Evolutionary conservation across 345 rosid genomes (phyloP).

Genomic region (Eucalyptus tenuipes): DNA sequence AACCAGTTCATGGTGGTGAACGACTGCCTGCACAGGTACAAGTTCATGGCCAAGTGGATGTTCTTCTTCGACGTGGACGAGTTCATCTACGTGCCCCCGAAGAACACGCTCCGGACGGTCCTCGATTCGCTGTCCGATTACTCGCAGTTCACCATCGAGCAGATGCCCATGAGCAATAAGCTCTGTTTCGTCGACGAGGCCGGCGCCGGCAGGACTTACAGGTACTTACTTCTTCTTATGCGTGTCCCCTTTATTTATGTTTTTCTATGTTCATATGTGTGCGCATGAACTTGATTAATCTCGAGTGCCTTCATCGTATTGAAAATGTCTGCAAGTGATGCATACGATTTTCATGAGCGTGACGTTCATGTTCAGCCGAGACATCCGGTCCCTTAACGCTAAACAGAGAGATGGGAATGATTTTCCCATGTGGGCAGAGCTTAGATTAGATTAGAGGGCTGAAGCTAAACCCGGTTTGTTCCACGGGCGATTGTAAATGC

Average conservation of each 20-base stretch:
- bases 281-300: background rate
- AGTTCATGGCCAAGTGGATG: conserved; percentile 69
- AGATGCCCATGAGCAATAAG: conserved; percentile 70
- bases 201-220: conserved; percentile 33
- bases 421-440: background rate
- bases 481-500: background rate
- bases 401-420: background rate
- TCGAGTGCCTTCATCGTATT: background rate
- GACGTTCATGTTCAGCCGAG: background rate
- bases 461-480: background rate
- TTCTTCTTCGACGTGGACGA: conserved; percentile 94
- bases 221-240: conserved; percentile 27
- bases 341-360: background rate
- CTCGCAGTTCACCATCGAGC: conserved; percentile 68
- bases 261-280: background rate
- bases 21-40: conserved; percentile 80
- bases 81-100: conserved; percentile 45
- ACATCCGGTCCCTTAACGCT: background rate
- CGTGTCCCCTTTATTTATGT: background rate
- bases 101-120: conserved; percentile 40
- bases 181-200: conserved; percentile 62
- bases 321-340: background rate
- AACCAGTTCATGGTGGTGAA: conserved; percentile 92
- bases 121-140: conserved; percentile 50
- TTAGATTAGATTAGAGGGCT: background rate